Evolutionary conservation across 208 protist species (phyloP).

Genomic region (Trypanosoma grayi): DNA sequence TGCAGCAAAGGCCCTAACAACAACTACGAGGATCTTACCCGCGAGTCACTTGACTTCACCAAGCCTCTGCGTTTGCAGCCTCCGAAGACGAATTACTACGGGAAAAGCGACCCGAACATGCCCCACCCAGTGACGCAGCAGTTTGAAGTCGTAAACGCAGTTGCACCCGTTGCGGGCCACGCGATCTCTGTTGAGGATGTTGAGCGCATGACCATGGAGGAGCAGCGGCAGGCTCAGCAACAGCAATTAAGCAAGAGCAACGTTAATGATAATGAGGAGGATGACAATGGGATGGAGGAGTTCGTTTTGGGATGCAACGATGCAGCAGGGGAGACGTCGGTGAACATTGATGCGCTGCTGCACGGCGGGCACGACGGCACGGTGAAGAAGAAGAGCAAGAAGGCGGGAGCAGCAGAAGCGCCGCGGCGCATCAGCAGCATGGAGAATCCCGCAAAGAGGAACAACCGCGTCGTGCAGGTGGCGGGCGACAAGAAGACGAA

Average conservation of each 20-base stretch:
- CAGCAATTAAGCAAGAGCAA: not conserved
- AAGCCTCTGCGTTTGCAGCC: constrained; percentile 55
- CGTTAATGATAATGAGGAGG: constrained; percentile 8
- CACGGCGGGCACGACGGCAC: not conserved
- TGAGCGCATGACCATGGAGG: constrained; percentile 30
- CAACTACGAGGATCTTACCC: constrained; percentile 55
- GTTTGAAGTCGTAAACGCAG: constrained; percentile 56
- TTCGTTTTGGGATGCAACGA: constrained; percentile 67
- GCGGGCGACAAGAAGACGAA: constrained; percentile 16
- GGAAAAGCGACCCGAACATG: constrained; percentile 54
- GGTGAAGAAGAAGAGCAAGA: constrained; percentile 9
- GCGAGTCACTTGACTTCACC: constrained; percentile 50
- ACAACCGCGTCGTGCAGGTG: constrained; percentile 11
- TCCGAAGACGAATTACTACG: constrained; percentile 55
- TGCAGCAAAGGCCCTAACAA: constrained; percentile 60
- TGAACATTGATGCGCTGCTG: constrained; percentile 10
- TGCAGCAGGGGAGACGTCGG: constrained; percentile 20
- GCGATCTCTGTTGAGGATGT: constrained; percentile 69
- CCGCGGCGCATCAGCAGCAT: constrained; percentile 22
- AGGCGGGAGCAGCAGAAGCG: not conserved
- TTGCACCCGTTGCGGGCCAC: constrained; percentile 57
- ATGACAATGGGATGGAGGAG: constrained; percentile 57
- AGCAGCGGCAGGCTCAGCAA: constrained; percentile 4
- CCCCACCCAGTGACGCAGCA: constrained; percentile 60
- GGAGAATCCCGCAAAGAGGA: constrained; percentile 23